Percentiles rank a stretch among this genome's conserved stretches.
phyloP scores from a whole-genome alignment of 441 rosid species.

The Daphne laureola region DNA sequence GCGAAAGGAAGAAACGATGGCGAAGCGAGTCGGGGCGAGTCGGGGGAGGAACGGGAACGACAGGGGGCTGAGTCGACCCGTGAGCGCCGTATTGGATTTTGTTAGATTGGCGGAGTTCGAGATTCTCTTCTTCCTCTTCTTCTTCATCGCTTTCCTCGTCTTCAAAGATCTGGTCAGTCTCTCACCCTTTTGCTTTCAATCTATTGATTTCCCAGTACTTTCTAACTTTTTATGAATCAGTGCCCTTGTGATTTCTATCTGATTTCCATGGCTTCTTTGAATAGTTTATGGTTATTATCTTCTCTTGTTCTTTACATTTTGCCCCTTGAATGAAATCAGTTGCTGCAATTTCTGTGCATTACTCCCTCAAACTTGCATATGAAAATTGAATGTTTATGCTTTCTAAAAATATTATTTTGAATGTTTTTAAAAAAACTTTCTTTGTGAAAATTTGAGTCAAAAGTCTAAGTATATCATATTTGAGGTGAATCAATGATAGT shows the following conservation, averaged over 20 bases:
- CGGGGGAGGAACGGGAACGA: slow-evolving; percentile 38
- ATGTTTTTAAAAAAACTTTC: too few species aligned
- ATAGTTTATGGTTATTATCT: too few species aligned
- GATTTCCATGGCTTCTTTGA: background rate
- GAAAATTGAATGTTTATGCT: too few species aligned
- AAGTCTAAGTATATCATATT: too few species aligned
- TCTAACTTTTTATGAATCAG: too few species aligned
- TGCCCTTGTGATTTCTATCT: background rate
- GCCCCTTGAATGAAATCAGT: too few species aligned
- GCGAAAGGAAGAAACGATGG: slow-evolving; percentile 25
- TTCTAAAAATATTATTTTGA: too few species aligned
- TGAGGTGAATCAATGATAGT: too few species aligned
- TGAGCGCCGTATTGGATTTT: slow-evolving; percentile 39
- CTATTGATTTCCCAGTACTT: background rate
- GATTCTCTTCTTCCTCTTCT: slow-evolving; percentile 65
- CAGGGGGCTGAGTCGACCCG: slow-evolving; percentile 40
- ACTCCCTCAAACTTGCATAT: too few species aligned
- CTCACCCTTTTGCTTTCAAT: background rate
- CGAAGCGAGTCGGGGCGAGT: slow-evolving; percentile 27
- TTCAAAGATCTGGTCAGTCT: slow-evolving; percentile 64
- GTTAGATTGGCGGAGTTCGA: slow-evolving; percentile 68
- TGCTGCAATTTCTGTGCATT: too few species aligned
- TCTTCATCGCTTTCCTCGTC: slow-evolving; percentile 46
- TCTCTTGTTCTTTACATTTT: too few species aligned
- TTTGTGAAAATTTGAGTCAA: too few species aligned